These are phyloP conservation scores for Garcia nutans DNA, from an alignment of 345 rosid species.

Conservation along the genomic window DNA sequence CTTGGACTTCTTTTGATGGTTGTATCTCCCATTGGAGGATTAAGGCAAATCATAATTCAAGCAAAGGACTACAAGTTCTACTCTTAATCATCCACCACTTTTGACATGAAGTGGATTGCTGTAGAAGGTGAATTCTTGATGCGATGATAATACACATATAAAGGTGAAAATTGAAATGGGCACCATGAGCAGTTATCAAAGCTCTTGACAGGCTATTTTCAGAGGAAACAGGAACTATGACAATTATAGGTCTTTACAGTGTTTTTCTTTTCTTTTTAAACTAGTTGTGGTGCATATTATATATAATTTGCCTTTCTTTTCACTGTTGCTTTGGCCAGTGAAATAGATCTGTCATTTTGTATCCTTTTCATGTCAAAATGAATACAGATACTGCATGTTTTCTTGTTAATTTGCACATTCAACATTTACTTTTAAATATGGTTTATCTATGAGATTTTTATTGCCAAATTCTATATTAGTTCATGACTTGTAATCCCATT, in stretches of 20 bases:
- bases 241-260: not conserved
- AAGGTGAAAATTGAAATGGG: not conserved
- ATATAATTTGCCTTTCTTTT: not conserved
- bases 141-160: not conserved
- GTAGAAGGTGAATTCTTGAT: not conserved
- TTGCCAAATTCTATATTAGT: no score
- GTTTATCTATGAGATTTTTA: no score
- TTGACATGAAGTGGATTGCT: not conserved
- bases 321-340: not conserved
- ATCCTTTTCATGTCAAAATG: not conserved
- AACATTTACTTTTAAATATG: not conserved
- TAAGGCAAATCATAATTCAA: slow-evolving; percentile 24
- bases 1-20: slow-evolving; percentile 25
- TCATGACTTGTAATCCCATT: not conserved
- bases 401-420: not conserved
- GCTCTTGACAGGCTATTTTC: not conserved
- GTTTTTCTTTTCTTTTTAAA: no score
- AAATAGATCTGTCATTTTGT: not conserved
- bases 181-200: not conserved
- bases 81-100: not conserved
- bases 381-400: not conserved
- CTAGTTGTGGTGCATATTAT: slow-evolving; percentile 3
- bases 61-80: slow-evolving; percentile 31
- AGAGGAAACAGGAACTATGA: not conserved
- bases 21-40: slow-evolving; percentile 31